These are phyloP conservation scores for Aspergillus quadricinctus DNA, from an alignment of 2,329 filamentous ascomycete genomes.

Conservation along the genomic window DNA sequence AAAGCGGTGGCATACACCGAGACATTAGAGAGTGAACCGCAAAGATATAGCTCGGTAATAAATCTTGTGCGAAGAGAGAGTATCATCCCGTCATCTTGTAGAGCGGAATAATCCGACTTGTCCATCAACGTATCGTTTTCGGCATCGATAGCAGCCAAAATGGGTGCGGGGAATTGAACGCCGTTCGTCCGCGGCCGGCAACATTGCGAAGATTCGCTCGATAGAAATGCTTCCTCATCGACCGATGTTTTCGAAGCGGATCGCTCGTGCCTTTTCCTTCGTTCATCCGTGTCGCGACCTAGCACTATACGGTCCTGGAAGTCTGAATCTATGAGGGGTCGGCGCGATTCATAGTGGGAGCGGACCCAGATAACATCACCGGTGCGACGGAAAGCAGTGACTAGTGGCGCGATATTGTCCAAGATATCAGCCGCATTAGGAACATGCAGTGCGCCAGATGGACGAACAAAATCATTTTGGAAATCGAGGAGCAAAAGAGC, in stretches of 20 bases:
- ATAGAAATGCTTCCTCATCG: slow-evolving; percentile 43
- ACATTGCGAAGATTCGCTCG: slow-evolving; percentile 29
- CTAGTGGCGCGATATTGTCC: slow-evolving; percentile 61
- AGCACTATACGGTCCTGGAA: slow-evolving; percentile 44
- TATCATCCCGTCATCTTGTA: slow-evolving; percentile 69
- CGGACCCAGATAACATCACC: slow-evolving; percentile 81
- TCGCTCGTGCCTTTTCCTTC: slow-evolving; percentile 10
- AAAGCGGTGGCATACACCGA: slow-evolving; percentile 88
- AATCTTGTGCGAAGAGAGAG: slow-evolving; percentile 76
- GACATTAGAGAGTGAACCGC: slow-evolving; percentile 79
- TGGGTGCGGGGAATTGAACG: slow-evolving; percentile 47
- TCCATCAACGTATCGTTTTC: slow-evolving; percentile 51
- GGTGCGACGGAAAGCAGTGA: slow-evolving; percentile 66
- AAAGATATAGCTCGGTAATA: slow-evolving; percentile 84
- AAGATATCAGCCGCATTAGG: slow-evolving; percentile 62
- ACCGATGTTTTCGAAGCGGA: slow-evolving; percentile 15
- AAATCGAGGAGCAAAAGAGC: slow-evolving; percentile 81
- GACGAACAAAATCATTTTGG: slow-evolving; percentile 80
- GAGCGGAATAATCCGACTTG: slow-evolving; percentile 86
- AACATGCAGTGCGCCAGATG: slow-evolving; percentile 64
- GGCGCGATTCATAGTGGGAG: slow-evolving; percentile 64
- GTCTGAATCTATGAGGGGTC: slow-evolving; percentile 51
- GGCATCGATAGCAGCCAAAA: slow-evolving; percentile 49
- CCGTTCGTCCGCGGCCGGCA: slow-evolving; percentile 41
- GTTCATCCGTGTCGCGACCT: slow-evolving; percentile 34